These are phyloP conservation scores for Rhipidocladum racemiflorum DNA, from an alignment of 176 grass and related monocot species.

Conservation along the genomic window DNA sequence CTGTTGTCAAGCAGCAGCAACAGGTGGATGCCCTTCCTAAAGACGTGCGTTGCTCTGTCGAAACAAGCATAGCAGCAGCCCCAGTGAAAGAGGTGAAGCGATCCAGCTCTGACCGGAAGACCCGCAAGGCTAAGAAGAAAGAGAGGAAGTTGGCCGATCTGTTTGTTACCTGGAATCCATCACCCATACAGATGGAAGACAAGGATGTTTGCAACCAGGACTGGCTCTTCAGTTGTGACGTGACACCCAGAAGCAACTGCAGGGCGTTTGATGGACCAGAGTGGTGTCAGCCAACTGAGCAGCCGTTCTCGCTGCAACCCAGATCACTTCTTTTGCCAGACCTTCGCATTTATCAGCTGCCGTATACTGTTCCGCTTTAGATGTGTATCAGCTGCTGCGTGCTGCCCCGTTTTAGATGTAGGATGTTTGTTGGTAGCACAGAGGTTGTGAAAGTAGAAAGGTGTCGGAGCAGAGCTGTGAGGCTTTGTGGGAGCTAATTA, in stretches of 20 bases:
- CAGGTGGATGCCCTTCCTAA: background rate
- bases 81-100: background rate
- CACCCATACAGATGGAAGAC: background rate
- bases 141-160: background rate
- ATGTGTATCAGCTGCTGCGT: background rate
- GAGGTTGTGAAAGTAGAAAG: background rate
- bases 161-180: background rate
- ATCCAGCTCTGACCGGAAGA: background rate
- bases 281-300: background rate
- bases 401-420: background rate
- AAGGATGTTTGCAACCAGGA: background rate
- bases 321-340: background rate
- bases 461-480: background rate
- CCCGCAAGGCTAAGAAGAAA: background rate
- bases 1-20: background rate
- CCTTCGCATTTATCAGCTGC: background rate
- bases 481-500: background rate
- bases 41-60: background rate
- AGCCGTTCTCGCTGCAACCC: background rate
- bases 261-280: background rate
- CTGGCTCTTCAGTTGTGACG: background rate
- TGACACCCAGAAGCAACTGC: background rate
- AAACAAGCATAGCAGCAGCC: background rate
- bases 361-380: background rate
- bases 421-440: background rate